These are phyloP conservation scores for Podosphaera aphanis DNA, from an alignment of 2,329 filamentous ascomycete species.

Conservation along the genomic window DNA sequence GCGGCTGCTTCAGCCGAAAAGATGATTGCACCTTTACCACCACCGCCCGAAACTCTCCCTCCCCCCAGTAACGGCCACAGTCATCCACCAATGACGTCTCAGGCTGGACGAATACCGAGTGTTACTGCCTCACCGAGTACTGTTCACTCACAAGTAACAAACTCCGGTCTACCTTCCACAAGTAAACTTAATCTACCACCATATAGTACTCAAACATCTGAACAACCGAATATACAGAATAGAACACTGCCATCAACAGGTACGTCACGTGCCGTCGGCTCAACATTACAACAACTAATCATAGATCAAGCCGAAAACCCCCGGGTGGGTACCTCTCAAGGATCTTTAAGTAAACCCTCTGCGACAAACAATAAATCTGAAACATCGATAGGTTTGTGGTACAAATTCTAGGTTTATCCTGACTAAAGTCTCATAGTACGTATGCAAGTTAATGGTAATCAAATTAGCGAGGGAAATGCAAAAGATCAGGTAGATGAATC, in stretches of 20 bases:
- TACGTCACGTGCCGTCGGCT: conserved; percentile 19
- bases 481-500: conserved; percentile 40
- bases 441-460: conserved; percentile 26
- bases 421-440: conserved; percentile 8
- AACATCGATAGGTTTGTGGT: conserved; percentile 21
- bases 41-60: conserved; percentile 49
- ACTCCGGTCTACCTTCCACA: conserved; percentile 15
- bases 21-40: conserved; percentile 80
- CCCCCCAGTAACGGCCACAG: conserved; percentile 22
- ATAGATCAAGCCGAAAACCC: conserved; percentile 21
- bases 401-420: conserved; percentile 2
- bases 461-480: conserved; percentile 26
- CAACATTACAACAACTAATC: conserved; percentile 22
- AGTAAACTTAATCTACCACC: conserved; percentile 17
- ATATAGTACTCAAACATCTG: conserved; percentile 4
- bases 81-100: conserved; percentile 15
- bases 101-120: conserved; percentile 26
- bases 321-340: conserved; percentile 9
- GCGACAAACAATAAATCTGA: conserved; percentile 21
- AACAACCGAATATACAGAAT: conserved; percentile 18
- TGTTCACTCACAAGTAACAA: conserved; percentile 23
- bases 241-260: conserved; percentile 28
- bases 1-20: conserved; percentile 82
- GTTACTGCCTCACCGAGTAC: conserved; percentile 33
- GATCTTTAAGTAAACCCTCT: conserved; percentile 13